Percentiles rank a stretch among this genome's conserved stretches.
Conservation (phyloP, 495 filamentous ascomycete genomes). For the Xylaria cubensis region DNA sequence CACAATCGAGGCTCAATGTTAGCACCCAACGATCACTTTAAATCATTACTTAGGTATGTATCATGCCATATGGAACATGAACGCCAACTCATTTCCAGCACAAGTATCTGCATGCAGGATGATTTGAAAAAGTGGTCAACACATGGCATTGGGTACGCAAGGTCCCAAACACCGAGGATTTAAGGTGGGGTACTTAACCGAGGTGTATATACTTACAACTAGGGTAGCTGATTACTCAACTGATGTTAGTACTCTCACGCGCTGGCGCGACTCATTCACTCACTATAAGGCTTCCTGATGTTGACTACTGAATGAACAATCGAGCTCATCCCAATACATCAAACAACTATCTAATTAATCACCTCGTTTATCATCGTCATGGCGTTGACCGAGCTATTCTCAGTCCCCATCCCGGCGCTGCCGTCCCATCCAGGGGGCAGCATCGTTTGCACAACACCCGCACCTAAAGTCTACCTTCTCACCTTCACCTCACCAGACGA, state of each 20-base stretch:
- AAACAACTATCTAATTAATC: neutral
- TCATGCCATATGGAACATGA: neutral
- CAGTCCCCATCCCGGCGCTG: conserved; percentile 45
- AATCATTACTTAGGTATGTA: neutral
- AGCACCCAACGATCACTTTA: neutral
- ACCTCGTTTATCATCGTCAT: neutral
- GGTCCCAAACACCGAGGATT: neutral
- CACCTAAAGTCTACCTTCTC: conserved; percentile 69
- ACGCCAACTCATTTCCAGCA: neutral
- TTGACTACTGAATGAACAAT: conserved; percentile 5
- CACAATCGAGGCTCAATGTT: too few relatives aligned
- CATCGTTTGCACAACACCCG: conserved; percentile 60
- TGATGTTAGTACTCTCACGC: neutral
- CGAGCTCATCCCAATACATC: neutral
- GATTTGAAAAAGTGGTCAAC: neutral
- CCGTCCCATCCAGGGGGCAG: conserved; percentile 39
- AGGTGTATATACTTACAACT: neutral
- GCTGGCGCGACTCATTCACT: neutral
- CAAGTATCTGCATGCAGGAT: too few relatives aligned
- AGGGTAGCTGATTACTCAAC: neutral
- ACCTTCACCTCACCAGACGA: conserved; percentile 74
- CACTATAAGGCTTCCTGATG: neutral
- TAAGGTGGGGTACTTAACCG: conserved; percentile 4
- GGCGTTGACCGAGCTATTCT: conserved; percentile 44
- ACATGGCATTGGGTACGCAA: neutral